phyloP scores from a whole-genome alignment of 805 yeast genomes.

The Yueomyces sp. region DNA sequence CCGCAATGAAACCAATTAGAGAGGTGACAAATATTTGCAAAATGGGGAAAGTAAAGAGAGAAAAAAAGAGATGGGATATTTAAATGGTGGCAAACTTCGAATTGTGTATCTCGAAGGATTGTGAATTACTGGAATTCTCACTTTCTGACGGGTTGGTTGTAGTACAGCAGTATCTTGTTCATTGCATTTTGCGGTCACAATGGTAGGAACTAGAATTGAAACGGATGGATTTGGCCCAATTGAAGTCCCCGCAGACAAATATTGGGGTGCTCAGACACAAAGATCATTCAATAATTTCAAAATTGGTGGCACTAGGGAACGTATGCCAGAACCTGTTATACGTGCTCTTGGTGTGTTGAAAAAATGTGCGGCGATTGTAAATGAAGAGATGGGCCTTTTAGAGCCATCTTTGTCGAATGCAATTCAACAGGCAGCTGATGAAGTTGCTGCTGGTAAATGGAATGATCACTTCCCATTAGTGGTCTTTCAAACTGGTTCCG shows the following conservation, averaged over 20 bases:
- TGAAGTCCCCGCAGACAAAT: conserved; percentile 72
- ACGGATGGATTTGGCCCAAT: conserved; percentile 96
- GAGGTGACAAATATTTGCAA: no score
- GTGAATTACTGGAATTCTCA: no score
- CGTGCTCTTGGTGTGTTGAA: conserved; percentile 87
- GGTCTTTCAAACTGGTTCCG: conserved; percentile 97
- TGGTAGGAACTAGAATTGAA: conserved; percentile 43
- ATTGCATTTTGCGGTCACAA: no score
- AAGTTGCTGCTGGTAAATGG: conserved; percentile 83
- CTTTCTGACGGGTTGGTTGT: no score
- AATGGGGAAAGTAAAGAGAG: no score
- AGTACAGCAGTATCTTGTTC: no score
- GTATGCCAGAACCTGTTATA: conserved; percentile 82
- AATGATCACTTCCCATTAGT: conserved; percentile 93
- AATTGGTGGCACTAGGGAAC: conserved; percentile 57
- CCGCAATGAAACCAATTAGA: no score
- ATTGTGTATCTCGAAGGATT: no score
- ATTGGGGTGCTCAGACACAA: conserved; percentile 98
- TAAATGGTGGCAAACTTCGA: no score
- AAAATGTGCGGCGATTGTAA: conserved; percentile 89
- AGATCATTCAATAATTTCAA: conserved; percentile 88
- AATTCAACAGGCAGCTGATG: conserved; percentile 88
- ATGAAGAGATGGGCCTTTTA: conserved; percentile 64
- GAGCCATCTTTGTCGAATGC: conserved; percentile 76
- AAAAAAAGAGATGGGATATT: no score